Conservation (phyloP, 768 basidiomycete genomes). For the Suillus clintonianus region DNA sequence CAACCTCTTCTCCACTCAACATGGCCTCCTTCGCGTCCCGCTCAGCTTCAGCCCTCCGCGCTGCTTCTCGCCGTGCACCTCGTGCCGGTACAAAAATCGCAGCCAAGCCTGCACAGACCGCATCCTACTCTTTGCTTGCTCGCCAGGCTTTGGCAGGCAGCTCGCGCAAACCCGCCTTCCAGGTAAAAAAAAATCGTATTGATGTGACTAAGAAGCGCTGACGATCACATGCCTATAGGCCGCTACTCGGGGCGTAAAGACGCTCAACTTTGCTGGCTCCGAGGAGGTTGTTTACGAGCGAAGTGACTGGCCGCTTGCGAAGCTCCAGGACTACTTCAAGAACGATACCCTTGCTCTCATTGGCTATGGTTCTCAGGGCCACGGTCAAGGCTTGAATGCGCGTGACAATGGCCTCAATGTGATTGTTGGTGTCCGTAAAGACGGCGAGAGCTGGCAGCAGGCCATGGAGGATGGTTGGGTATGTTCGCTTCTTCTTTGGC, state of each 20-base stretch:
- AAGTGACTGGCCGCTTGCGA: conserved; percentile 95
- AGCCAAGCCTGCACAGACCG: conserved; percentile 47
- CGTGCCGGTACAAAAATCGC: conserved; percentile 45
- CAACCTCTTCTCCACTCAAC: conserved; percentile 30
- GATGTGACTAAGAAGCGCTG: neutral
- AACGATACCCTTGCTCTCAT: conserved; percentile 99
- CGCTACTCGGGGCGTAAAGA: conserved; percentile 78
- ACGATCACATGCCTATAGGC: conserved; percentile 30
- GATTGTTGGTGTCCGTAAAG: conserved; percentile 96
- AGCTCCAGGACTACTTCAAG: conserved; percentile 99
- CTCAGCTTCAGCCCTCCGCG: conserved; percentile 65
- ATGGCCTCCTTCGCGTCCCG: conserved; percentile 68
- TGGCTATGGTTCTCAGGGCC: conserved; percentile 98
- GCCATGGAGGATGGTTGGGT: conserved; percentile 97
- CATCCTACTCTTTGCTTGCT: conserved; percentile 71
- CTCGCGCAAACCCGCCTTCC: conserved; percentile 35
- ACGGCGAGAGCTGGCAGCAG: conserved; percentile 95
- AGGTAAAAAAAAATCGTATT: conserved; percentile 25
- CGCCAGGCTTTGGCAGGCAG: conserved; percentile 38
- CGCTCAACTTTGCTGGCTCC: conserved; percentile 94
- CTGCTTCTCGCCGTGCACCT: conserved; percentile 66
- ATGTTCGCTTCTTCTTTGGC: conserved; percentile 21
- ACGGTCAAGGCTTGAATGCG: conserved; percentile 98
- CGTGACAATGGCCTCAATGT: conserved; percentile 99
- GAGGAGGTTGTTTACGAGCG: conserved; percentile 95